Base-by-base conservation (phyloP, 2,329 filamentous ascomycete species). In the Nannizzia gypsea region DNA sequence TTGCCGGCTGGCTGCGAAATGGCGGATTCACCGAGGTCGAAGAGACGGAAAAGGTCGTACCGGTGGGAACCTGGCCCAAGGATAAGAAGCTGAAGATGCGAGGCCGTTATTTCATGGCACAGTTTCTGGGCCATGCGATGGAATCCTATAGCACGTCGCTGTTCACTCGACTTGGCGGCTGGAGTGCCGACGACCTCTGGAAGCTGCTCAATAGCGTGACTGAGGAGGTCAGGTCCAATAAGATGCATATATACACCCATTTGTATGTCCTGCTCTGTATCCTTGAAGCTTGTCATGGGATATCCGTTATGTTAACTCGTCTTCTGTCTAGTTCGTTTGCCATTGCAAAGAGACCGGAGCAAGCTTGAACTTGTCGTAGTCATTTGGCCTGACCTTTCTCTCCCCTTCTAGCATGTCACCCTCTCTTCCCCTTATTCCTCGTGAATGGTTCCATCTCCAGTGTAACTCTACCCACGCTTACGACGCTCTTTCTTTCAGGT, bases 241-340 rank as follows among this genome's bases (percentile, higher is more conserved):
- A 67, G 59, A 66, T 68, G 60, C 68, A 70, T 58, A 55, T 68
- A 5, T 70, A 70, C 59, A 64, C 67, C 28, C 61, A 66, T 31
- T 65, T 66, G 67, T 69, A 56, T 46, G 67, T 65, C 26, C 26
- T 42, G 9, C 17, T 50, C 48, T n/a, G 8, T 38, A 11, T 24
- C 1, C 15, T 8, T n/a, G n/a, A n/a, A 44, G 28, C 2, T 17
- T 11, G 9, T 34, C 13, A 17, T 55, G 24, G 24, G 15, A n/a
- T 11, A 6, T 8, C 11, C 11, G n/a, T 40, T 38, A 40, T 56
- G 17, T 36, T 46, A 46, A 46, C 38, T 22, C n/a, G 4, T 4
- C 11, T 46, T 24, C n/a, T 15, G 20, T 13, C 6, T 48, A 58
- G 56, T 24, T 58, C 56, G 22, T 58, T 58, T 34, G 56, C 44